Evolutionary conservation across 164 flowering plant genomes (phyloP).

Genomic region (Umbellularia californica): DNA sequence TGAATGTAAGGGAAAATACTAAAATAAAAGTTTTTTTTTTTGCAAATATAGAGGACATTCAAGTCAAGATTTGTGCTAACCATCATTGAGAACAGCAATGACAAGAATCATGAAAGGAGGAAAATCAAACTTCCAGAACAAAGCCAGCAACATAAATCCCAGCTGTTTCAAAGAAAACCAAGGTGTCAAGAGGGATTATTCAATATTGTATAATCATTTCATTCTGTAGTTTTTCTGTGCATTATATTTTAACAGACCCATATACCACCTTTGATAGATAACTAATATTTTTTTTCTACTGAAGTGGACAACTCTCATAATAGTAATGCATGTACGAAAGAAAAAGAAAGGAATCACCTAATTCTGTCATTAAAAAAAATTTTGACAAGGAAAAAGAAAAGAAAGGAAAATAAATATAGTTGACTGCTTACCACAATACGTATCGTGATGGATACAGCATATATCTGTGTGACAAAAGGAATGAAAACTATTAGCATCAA

Average conservation of each 20-base stretch:
- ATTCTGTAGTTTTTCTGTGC: slow-evolving; percentile 2
- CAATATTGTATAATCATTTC: background rate
- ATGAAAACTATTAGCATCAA: slow-evolving; percentile 1
- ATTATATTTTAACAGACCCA: background rate
- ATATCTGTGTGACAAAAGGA: slow-evolving; percentile 40
- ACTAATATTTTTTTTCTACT: too few species aligned
- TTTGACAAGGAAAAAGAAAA: background rate
- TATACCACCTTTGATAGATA: background rate
- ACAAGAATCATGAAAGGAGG: slow-evolving; percentile 73
- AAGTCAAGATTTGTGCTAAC: slow-evolving; percentile 22
- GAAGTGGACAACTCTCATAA: too few species aligned
- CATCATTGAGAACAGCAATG: slow-evolving; percentile 69
- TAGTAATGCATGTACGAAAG: too few species aligned
- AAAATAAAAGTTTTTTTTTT: too few species aligned
- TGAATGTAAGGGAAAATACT: background rate
- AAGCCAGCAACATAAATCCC: slow-evolving; percentile 51
- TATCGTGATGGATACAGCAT: slow-evolving; percentile 72
- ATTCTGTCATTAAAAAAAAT: background rate
- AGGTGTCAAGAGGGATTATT: background rate
- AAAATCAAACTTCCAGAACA: slow-evolving; percentile 53
- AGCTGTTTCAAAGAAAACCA: slow-evolving; percentile 31
- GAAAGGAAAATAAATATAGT: background rate
- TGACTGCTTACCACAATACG: slow-evolving; percentile 62
- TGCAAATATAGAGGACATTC: background rate
- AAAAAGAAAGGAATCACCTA: too few species aligned